These are phyloP conservation scores for Ulota crispa DNA, from an alignment of 225 moss, liverwort and hornwort species.

Conservation along the genomic window DNA sequence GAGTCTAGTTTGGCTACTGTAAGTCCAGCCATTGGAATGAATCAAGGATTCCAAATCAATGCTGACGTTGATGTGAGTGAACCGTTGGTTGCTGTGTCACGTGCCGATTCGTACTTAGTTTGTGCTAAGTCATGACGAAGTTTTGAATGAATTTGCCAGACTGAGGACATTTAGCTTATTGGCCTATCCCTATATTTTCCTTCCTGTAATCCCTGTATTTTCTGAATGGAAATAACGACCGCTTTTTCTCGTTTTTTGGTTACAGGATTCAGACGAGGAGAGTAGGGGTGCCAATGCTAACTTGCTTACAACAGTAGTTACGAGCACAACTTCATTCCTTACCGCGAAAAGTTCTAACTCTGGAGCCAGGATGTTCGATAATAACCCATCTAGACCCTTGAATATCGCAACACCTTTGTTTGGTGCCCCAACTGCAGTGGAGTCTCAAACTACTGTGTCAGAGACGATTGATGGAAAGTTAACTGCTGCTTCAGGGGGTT, in stretches of 20 bases:
- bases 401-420: slow-evolving; percentile 36
- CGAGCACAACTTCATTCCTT: slow-evolving; percentile 31
- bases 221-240: background rate
- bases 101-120: background rate
- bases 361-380: slow-evolving; percentile 35
- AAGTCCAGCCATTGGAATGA: slow-evolving; percentile 43
- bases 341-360: slow-evolving; percentile 26
- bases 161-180: background rate
- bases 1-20: slow-evolving; percentile 50
- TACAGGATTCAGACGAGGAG: slow-evolving; percentile 73
- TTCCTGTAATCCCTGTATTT: background rate
- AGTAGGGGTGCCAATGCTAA: slow-evolving; percentile 34
- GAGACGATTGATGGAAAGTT: slow-evolving; percentile 40
- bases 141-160: background rate
- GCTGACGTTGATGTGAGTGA: slow-evolving; percentile 78
- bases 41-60: slow-evolving; percentile 80
- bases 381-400: slow-evolving; percentile 29
- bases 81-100: background rate
- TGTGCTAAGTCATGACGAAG: background rate
- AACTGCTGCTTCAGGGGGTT: slow-evolving; percentile 34
- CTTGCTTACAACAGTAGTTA: slow-evolving; percentile 26
- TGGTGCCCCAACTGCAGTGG: slow-evolving; percentile 37
- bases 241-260: background rate
- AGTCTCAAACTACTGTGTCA: slow-evolving; percentile 29
- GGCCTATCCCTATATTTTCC: background rate